These are phyloP conservation scores for Eimeria mitis DNA, from an alignment of 169 alveolate genomes.

Conservation along the genomic window DNA sequence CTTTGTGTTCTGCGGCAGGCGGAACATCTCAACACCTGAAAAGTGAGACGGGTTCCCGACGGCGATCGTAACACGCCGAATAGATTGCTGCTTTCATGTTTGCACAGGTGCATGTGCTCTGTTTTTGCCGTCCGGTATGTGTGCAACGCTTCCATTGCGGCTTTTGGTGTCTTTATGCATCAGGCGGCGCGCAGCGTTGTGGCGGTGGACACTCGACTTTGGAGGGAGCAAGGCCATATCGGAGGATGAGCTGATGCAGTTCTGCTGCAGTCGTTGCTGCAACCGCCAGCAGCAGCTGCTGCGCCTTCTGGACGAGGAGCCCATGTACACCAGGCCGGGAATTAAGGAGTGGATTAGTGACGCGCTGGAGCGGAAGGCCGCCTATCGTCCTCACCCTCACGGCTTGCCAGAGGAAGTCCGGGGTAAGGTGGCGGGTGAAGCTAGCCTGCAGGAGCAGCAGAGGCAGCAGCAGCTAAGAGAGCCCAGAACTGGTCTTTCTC, in stretches of 20 bases:
- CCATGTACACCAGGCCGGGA: conserved; percentile 69
- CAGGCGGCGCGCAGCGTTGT: conserved; percentile 72
- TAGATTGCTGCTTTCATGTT: background rate
- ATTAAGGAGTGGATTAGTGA: conserved; percentile 72
- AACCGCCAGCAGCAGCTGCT: conserved; percentile 71
- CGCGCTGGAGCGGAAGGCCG: conserved; percentile 66
- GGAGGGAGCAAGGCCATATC: conserved; percentile 74
- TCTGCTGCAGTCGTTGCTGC: conserved; percentile 73
- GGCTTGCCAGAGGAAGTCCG: conserved; percentile 31
- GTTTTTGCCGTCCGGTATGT: background rate
- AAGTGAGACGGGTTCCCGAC: conserved; percentile 1
- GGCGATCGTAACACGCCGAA: background rate
- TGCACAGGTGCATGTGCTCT: background rate
- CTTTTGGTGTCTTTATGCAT: background rate
- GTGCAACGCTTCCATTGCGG: background rate
- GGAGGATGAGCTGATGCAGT: conserved; percentile 61
- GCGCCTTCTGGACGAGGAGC: conserved; percentile 73
- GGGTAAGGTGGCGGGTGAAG: background rate
- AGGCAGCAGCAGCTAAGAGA: conserved; percentile 1
- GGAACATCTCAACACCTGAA: conserved; percentile 46
- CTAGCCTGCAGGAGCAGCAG: background rate
- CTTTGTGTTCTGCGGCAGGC: conserved; percentile 73
- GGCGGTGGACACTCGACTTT: conserved; percentile 65
- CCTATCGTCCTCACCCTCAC: conserved; percentile 67
- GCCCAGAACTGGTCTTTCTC: background rate